Evolutionary conservation across 2,329 filamentous ascomycete genomes (phyloP).

Genomic region (Scedosporium apiospermum): DNA sequence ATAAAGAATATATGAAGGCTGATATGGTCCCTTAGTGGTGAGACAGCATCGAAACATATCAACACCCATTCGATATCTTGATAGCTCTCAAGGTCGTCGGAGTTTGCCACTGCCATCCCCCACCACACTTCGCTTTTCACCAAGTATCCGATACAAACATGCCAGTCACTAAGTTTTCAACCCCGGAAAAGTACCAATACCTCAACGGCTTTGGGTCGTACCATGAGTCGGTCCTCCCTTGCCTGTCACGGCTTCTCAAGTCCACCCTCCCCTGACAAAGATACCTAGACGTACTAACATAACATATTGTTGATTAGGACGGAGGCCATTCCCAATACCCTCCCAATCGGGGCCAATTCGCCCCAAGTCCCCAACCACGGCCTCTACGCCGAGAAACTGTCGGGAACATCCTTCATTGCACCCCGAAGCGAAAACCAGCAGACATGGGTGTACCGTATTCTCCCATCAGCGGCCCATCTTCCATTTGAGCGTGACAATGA

Average conservation of each 20-base stretch:
- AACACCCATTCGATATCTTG: no score
- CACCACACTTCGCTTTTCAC: neutral
- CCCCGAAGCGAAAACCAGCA: slow-evolving; percentile 60
- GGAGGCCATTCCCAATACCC: slow-evolving; percentile 66
- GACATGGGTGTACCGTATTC: slow-evolving; percentile 62
- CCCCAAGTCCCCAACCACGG: slow-evolving; percentile 72
- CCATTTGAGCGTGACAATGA: slow-evolving; percentile 34
- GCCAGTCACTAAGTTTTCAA: slow-evolving; percentile 39
- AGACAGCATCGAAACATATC: neutral
- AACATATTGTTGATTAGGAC: slow-evolving; percentile 36
- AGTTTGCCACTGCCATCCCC: no score
- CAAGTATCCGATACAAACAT: slow-evolving; percentile 18
- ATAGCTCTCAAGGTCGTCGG: no score
- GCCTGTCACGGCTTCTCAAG: no score
- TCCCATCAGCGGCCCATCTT: slow-evolving; percentile 52
- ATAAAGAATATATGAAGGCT: no score
- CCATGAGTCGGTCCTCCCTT: slow-evolving; percentile 51
- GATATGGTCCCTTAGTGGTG: neutral
- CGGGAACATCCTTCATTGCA: slow-evolving; percentile 62
- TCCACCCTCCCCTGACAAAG: no score
- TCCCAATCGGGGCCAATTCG: slow-evolving; percentile 69
- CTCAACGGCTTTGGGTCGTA: slow-evolving; percentile 70
- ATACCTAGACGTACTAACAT: neutral
- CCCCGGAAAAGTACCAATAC: slow-evolving; percentile 57
- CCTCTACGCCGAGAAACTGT: slow-evolving; percentile 74